phyloP scores from a whole-genome alignment of 1,284 basidiomycete species.

The Ceratobasidium theobromae region DNA sequence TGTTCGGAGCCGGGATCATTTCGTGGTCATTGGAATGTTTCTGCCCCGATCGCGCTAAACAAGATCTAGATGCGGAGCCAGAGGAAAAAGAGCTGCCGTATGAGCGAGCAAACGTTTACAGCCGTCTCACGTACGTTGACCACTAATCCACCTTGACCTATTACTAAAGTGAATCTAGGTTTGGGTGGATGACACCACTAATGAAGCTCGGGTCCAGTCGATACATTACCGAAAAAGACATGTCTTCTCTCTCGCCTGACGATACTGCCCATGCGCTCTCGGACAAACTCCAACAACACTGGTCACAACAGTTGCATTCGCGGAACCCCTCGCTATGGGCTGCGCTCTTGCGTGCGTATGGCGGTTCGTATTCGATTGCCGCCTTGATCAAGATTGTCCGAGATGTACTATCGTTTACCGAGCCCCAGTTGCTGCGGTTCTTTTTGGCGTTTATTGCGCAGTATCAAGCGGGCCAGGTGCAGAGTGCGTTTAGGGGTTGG shows the following conservation, averaged over 20 bases:
- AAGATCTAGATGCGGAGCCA: constrained; percentile 16
- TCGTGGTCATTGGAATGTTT: constrained; percentile 71
- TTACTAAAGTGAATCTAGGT: constrained; percentile 54
- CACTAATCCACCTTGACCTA: constrained; percentile 32
- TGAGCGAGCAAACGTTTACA: constrained; percentile 81
- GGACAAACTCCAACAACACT: constrained; percentile 54
- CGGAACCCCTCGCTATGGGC: constrained; percentile 62
- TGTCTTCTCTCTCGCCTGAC: constrained; percentile 62
- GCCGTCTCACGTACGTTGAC: constrained; percentile 39
- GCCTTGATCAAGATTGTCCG: constrained; percentile 70
- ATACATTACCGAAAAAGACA: constrained; percentile 75
- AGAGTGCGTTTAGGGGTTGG: constrained; percentile 60
- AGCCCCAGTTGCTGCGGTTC: constrained; percentile 84
- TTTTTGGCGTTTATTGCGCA: constrained; percentile 79
- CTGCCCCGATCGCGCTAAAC: constrained; percentile 59
- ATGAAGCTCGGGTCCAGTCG: constrained; percentile 54
- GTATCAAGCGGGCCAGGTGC: constrained; percentile 55
- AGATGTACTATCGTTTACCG: constrained; percentile 80
- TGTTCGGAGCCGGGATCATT: constrained; percentile 54
- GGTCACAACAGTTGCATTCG: constrained; percentile 41
- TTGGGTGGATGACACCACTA: constrained; percentile 77
- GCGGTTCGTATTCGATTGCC: constrained; percentile 73
- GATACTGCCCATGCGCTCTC: constrained; percentile 79
- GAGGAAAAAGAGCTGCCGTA: constrained; percentile 66
- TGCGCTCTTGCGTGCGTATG: constrained; percentile 76